Percentiles rank a stretch among this genome's conserved stretches.
phyloP scores from a whole-genome alignment of 495 filamentous ascomycete genomes.

The Aspergillus bertholletiae region DNA sequence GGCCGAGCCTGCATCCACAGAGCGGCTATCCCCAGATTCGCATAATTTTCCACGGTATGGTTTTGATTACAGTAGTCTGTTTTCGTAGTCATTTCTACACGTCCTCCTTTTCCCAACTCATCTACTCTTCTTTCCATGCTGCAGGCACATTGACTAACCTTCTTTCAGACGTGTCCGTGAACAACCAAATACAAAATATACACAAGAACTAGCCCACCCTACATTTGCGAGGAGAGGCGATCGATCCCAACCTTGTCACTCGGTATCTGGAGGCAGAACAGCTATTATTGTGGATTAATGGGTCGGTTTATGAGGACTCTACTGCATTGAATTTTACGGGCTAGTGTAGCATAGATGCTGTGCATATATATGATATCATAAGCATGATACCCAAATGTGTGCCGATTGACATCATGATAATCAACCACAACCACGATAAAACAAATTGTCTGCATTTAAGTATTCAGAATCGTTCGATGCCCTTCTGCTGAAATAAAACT shows the following conservation, averaged over 20 bases:
- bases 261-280: slow-evolving; percentile 21
- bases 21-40: slow-evolving; percentile 4
- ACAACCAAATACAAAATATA: not conserved
- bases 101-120: not conserved
- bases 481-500: too few relatives aligned
- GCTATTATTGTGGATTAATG: slow-evolving; percentile 34
- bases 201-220: slow-evolving; percentile 22
- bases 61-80: not conserved
- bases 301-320: not conserved
- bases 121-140: not conserved
- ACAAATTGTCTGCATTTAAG: too few relatives aligned
- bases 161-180: slow-evolving; percentile 3
- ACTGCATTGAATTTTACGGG: not conserved
- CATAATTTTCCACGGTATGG: slow-evolving; percentile 20
- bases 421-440: not conserved
- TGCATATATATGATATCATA: slow-evolving; percentile 6
- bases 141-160: not conserved
- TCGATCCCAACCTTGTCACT: slow-evolving; percentile 15
- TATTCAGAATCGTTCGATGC: too few relatives aligned
- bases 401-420: not conserved
- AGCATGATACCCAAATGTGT: slow-evolving; percentile 33
- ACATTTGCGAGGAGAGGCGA: slow-evolving; percentile 26
- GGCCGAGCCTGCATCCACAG: not conserved
- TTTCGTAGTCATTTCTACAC: not conserved
- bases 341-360: slow-evolving; percentile 1